phyloP scores from a whole-genome alignment of 371 early-diverging fungal species.

The Actinomortierella wolfii region DNA sequence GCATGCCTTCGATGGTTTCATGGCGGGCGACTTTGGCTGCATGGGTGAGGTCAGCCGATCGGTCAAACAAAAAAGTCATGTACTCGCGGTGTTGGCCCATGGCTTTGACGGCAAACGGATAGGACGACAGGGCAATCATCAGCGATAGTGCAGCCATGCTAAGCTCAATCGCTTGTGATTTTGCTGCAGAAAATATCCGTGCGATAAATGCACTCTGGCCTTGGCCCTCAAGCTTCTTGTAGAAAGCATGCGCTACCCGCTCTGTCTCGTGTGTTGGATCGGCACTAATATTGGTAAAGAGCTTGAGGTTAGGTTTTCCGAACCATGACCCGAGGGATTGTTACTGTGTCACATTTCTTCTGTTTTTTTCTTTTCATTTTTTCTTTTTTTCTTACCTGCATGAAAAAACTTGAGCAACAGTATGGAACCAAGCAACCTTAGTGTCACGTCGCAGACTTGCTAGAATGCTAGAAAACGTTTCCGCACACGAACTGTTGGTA shows the following conservation, averaged over 20 bases:
- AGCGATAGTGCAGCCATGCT: constrained; percentile 27
- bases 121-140: constrained; percentile 24
- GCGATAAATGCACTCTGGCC: constrained; percentile 25
- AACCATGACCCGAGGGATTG: too few species aligned
- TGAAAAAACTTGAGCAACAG: constrained; percentile 32
- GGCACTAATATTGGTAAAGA: too few species aligned
- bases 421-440: constrained; percentile 36
- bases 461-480: constrained; percentile 8
- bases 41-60: too few species aligned
- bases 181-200: constrained; percentile 23
- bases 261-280: constrained; percentile 17
- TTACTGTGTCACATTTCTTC: too few species aligned
- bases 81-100: background rate
- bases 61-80: too few species aligned
- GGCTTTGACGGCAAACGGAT: constrained; percentile 29
- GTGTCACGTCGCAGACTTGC: constrained; percentile 17
- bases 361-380: background rate
- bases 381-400: constrained; percentile 21
- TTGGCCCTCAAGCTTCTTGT: constrained; percentile 15
- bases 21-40: constrained; percentile 23
- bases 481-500: constrained; percentile 16
- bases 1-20: constrained; percentile 29
- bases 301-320: too few species aligned
- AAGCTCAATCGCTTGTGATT: constrained; percentile 27
- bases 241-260: constrained; percentile 6